Evolutionary conservation across 1,284 basidiomycete species (phyloP), one percentile per base, ranked within the genome.

Genomic region (Tilletia indica): DNA sequence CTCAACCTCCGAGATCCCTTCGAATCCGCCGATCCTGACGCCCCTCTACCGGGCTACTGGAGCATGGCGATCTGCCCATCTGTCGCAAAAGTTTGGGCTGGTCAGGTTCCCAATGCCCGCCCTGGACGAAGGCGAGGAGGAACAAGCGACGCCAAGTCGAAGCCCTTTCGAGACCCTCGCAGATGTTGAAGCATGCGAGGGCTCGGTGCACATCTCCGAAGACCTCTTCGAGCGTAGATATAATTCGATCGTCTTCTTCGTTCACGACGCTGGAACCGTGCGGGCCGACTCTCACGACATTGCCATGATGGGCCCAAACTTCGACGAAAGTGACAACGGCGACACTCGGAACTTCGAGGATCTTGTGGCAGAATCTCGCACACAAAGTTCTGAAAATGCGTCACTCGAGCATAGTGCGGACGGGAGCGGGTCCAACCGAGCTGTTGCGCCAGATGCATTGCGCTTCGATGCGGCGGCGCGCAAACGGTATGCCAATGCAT

Each of bases 261-360:
- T 63, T 9, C 58, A 63, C 34, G 58, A 63, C 19, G 58, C 58
- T 6, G 58, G 58, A 36, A 63, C 58, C 9, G 21, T 63, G n/a
- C 58, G 58, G 58, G 34, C 58, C 8, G 58, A 63, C 3, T 31
- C 58, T 8, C 25, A 6, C 9, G 58, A 19, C 14, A 8, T 38
- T 34, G n/a, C 58, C 25, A 63, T 63, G 58, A 34, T 63, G 25
- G 58, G 58, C 5, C 58, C 58, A 8, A 31, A 63, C 34, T 31
- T 63, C 19, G 58, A 63, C 34, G 36, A 31, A 9, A 31, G 34
- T 9, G 58, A 63, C 25, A 4, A 34, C 19, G 16, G 6, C 58
- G 58, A 63, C 6, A 31, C 9, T 19, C 19, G 31, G 9, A 31
- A 63, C 58, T 16, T 34, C 25, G 58, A 63, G 21, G 58, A 63